Percentiles rank a stretch among this genome's conserved stretches.
phyloP scores from a whole-genome alignment of 352 stramenopile species.

The Pythium periplocum region DNA sequence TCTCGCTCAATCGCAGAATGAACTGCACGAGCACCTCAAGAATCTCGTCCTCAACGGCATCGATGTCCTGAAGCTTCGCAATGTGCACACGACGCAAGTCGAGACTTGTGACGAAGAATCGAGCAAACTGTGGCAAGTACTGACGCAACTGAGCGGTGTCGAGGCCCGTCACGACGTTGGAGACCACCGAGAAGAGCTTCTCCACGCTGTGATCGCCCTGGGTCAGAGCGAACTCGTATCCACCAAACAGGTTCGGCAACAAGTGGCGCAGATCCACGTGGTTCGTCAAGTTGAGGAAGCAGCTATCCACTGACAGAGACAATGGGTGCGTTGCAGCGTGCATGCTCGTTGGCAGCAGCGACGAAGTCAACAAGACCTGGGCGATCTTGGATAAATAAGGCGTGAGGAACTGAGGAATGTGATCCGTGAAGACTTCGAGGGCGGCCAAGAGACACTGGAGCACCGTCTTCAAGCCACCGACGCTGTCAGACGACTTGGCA shows the following conservation, averaged over 20 bases:
- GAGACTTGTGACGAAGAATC: slow-evolving; percentile 78
- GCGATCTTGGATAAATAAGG: slow-evolving; percentile 68
- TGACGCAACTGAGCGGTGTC: slow-evolving; percentile 47
- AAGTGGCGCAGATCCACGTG: slow-evolving; percentile 72
- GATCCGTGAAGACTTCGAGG: slow-evolving; percentile 78
- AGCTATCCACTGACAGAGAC: slow-evolving; percentile 57
- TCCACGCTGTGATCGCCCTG: slow-evolving; percentile 49
- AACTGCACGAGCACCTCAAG: slow-evolving; percentile 77
- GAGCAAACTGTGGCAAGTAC: slow-evolving; percentile 67
- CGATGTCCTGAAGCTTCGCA: slow-evolving; percentile 44
- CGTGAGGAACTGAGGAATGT: slow-evolving; percentile 78
- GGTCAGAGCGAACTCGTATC: slow-evolving; percentile 60
- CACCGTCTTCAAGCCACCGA: slow-evolving; percentile 39
- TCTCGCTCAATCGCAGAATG: slow-evolving; percentile 84
- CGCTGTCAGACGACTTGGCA: slow-evolving; percentile 12
- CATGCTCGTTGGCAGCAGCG: slow-evolving; percentile 26
- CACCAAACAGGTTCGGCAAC: slow-evolving; percentile 57
- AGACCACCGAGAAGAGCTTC: slow-evolving; percentile 68
- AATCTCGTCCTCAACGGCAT: slow-evolving; percentile 70
- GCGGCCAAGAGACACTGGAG: slow-evolving; percentile 70
- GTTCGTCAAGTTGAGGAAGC: slow-evolving; percentile 60
- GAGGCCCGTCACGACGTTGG: slow-evolving; percentile 52
- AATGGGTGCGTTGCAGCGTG: slow-evolving; percentile 26
- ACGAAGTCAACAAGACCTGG: slow-evolving; percentile 51
- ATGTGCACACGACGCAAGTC: slow-evolving; percentile 70